Base-by-base conservation (phyloP, 169 alveolate genomes). In the Plasmodium gaboni region DNA sequence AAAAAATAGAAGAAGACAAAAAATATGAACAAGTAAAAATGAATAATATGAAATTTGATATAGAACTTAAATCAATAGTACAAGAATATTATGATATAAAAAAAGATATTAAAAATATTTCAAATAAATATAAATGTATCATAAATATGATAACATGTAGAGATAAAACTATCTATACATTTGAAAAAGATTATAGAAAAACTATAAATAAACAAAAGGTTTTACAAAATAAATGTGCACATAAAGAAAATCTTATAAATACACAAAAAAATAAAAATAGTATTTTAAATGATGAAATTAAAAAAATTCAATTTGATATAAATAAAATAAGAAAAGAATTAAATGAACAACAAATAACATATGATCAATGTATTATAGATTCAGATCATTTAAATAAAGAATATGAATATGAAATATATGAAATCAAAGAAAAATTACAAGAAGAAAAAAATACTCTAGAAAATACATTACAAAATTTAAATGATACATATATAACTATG, bases 391-490 rank as follows among this genome's bases (percentile, higher is more conserved):
- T 80, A 28, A n/a, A 55, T 28, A 80, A 80, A 80, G 65, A 68
- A 48, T 68, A 53, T 44, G 90, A 80, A 2, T 26, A 48, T 46
- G 90, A 67, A 80, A 55, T 28, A 19, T 53, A 51, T 19, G 12
- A 60, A 19, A 8, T 48, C 6, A 80, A 60, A 72, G 90, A 80
- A 68, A 68, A 80, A 19, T 6, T 50, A 28, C 72, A 80, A 53
- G 90, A 80, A 57, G 90, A 80, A 57, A 80, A 51, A 44, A 80
- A 68, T 28, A 80, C 57, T 48, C 60, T 80, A 60, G 73, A 80
- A 80, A 48, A 9, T 1, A 28, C 10, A 7, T 13, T 80, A 26
- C 48, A 15, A 17, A 73, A 68, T 3, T 55, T 80, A 48, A 48
- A 13, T 17, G 69, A 80, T 17, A 67, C 51, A 9, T 71, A 55